phyloP scores from a whole-genome alignment of 371 early-diverging fungal species.

The Zancudomyces culisetae region DNA sequence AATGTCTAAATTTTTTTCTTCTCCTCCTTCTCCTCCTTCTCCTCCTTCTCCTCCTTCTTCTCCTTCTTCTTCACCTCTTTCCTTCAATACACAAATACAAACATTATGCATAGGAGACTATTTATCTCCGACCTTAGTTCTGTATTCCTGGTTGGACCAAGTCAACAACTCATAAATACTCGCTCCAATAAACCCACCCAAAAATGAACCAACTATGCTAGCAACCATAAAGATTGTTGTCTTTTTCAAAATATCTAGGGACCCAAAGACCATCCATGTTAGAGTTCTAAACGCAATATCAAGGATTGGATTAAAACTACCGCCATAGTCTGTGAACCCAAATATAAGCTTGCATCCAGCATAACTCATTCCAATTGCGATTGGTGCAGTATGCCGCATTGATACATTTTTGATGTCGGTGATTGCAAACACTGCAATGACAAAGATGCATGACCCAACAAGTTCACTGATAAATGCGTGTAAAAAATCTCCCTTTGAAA shows the following conservation, averaged over 20 bases:
- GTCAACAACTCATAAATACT: slow-evolving; percentile 1
- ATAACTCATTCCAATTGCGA: neutral
- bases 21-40: too few relatives aligned
- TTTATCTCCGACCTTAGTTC: slow-evolving; percentile 1
- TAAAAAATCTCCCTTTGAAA: neutral
- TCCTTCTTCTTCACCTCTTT: too few relatives aligned
- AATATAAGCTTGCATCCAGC: slow-evolving; percentile 2
- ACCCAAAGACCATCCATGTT: neutral
- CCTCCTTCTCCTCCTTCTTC: too few relatives aligned
- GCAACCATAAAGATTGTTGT: neutral
- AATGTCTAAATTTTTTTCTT: too few relatives aligned
- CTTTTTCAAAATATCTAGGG: neutral
- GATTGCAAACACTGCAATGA: slow-evolving; percentile 45
- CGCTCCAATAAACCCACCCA: neutral
- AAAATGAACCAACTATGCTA: neutral
- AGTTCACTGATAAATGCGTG: slow-evolving; percentile 44
- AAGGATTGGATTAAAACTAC: neutral
- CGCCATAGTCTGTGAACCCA: neutral
- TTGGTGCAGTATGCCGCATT: neutral
- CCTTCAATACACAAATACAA: too few relatives aligned
- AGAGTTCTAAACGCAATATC: neutral
- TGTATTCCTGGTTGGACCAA: slow-evolving; percentile 3
- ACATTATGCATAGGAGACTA: too few relatives aligned
- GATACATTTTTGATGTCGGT: slow-evolving; percentile 42
- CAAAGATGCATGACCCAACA: slow-evolving; percentile 50